A percentile compares a stretch with the other conserved stretches of the same genome.
Conservation (phyloP, 768 basidiomycete species). For the Suillus alpinus region DNA sequence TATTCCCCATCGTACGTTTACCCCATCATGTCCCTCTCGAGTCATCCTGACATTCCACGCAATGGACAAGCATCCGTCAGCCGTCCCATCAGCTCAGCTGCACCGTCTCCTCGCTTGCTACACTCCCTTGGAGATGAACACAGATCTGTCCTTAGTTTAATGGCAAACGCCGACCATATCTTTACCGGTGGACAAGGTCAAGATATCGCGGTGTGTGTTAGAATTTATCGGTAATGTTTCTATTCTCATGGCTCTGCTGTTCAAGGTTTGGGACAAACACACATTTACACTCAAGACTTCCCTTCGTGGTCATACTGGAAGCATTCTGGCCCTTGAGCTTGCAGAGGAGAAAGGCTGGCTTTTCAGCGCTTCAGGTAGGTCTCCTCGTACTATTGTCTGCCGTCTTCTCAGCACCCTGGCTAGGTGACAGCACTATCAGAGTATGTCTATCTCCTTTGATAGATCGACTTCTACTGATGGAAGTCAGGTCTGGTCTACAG, state of each 20-base stretch:
- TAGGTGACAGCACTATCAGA: slow-evolving; percentile 86
- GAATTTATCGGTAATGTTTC: slow-evolving; percentile 16
- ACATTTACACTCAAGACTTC: slow-evolving; percentile 66
- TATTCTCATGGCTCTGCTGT: neutral
- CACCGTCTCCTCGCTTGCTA: slow-evolving; percentile 46
- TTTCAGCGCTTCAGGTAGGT: slow-evolving; percentile 83
- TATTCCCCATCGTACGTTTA: slow-evolving; percentile 26
- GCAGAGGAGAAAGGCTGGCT: slow-evolving; percentile 78
- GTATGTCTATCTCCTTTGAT: slow-evolving; percentile 39
- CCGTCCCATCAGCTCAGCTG: slow-evolving; percentile 46
- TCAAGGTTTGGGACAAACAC: slow-evolving; percentile 82
- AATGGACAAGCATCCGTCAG: slow-evolving; percentile 51
- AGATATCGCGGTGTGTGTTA: slow-evolving; percentile 60
- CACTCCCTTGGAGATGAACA: slow-evolving; percentile 71
- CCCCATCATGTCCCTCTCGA: neutral
- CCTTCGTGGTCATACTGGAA: slow-evolving; percentile 79
- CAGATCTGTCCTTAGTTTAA: slow-evolving; percentile 73
- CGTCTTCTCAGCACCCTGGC: slow-evolving; percentile 4
- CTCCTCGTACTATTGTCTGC: neutral
- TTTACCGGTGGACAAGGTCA: slow-evolving; percentile 80
- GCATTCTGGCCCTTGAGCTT: slow-evolving; percentile 77
- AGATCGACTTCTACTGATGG: slow-evolving; percentile 7
- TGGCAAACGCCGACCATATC: slow-evolving; percentile 68
- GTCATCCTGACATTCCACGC: neutral
- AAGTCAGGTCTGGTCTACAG: slow-evolving; percentile 78